Evolutionary conservation across 2,329 filamentous ascomycete species (phyloP).

Genomic region (Pseudogymnoascus sp.): DNA sequence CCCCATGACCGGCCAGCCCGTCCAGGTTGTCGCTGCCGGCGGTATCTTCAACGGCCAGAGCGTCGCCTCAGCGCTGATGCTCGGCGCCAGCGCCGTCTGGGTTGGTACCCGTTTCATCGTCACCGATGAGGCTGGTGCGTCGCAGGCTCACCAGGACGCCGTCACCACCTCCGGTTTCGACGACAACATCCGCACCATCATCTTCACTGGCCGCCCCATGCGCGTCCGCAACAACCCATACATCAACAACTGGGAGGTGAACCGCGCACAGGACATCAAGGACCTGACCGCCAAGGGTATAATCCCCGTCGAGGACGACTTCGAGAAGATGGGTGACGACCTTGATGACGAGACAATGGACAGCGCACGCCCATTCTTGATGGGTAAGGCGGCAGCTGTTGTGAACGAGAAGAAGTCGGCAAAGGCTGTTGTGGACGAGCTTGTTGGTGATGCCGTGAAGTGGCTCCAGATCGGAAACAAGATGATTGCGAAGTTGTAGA

Average conservation of each 20-base stretch:
- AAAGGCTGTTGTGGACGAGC: slow-evolving; percentile 89
- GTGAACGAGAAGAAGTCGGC: slow-evolving; percentile 88
- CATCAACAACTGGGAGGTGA: slow-evolving; percentile 92
- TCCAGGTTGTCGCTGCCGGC: slow-evolving; percentile 88
- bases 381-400: slow-evolving; percentile 94
- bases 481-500: slow-evolving; percentile 61
- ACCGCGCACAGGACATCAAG: slow-evolving; percentile 85
- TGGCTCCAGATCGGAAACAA: slow-evolving; percentile 63
- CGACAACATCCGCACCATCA: slow-evolving; percentile 94
- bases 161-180: slow-evolving; percentile 87
- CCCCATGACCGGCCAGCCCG: slow-evolving; percentile 76
- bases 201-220: slow-evolving; percentile 94
- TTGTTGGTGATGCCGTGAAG: slow-evolving; percentile 73
- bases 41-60: slow-evolving; percentile 91
- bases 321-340: slow-evolving; percentile 73
- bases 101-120: slow-evolving; percentile 95
- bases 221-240: slow-evolving; percentile 91
- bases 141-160: slow-evolving; percentile 89
- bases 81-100: slow-evolving; percentile 90
- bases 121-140: slow-evolving; percentile 87
- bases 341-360: slow-evolving; percentile 83
- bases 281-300: slow-evolving; percentile 80
- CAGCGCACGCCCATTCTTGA: slow-evolving; percentile 82
- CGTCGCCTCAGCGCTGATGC: slow-evolving; percentile 82
- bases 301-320: slow-evolving; percentile 89